These are phyloP conservation scores for Saprolegnia parasitica DNA, from an alignment of 352 stramenopile species.

Conservation along the genomic window DNA sequence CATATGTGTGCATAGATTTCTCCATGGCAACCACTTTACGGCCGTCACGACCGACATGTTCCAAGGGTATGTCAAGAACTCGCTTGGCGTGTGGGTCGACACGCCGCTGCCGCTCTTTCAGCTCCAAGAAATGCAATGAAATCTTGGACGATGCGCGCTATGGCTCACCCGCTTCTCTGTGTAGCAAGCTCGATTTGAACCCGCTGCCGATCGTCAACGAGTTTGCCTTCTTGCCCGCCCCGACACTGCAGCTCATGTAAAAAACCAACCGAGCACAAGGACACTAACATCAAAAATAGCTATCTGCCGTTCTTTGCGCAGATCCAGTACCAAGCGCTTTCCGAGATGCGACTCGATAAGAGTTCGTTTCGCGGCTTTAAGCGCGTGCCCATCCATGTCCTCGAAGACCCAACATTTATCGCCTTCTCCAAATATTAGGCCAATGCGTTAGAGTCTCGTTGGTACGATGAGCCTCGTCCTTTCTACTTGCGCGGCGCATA, in stretches of 20 bases:
- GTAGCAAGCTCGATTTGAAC: slow-evolving; percentile 69
- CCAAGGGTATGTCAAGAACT: slow-evolving; percentile 48
- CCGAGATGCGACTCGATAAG: slow-evolving; percentile 72
- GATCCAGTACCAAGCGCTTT: slow-evolving; percentile 69
- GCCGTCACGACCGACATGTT: slow-evolving; percentile 66
- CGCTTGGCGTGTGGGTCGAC: slow-evolving; percentile 44
- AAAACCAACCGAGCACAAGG: too few relatives aligned
- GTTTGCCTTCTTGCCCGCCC: slow-evolving; percentile 50
- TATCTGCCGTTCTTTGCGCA: slow-evolving; percentile 71
- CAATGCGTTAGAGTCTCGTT: not conserved
- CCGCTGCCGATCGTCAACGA: slow-evolving; percentile 67
- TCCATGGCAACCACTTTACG: slow-evolving; percentile 56
- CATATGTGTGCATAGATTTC: slow-evolving; percentile 27
- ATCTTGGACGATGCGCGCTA: not conserved
- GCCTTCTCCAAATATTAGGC: slow-evolving; percentile 37
- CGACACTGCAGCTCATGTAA: slow-evolving; percentile 67
- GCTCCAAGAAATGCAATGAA: slow-evolving; percentile 64
- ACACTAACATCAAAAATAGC: too few relatives aligned
- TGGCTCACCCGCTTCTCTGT: not conserved
- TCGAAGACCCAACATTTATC: slow-evolving; percentile 64
- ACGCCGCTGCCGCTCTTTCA: slow-evolving; percentile 44
- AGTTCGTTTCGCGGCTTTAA: slow-evolving; percentile 56
- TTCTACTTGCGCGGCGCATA: not conserved
- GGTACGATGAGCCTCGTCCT: not conserved
- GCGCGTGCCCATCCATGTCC: slow-evolving; percentile 41